Base-by-base conservation (phyloP, 371 early-diverging fungal genomes). In the Apophysomyces sp. region DNA sequence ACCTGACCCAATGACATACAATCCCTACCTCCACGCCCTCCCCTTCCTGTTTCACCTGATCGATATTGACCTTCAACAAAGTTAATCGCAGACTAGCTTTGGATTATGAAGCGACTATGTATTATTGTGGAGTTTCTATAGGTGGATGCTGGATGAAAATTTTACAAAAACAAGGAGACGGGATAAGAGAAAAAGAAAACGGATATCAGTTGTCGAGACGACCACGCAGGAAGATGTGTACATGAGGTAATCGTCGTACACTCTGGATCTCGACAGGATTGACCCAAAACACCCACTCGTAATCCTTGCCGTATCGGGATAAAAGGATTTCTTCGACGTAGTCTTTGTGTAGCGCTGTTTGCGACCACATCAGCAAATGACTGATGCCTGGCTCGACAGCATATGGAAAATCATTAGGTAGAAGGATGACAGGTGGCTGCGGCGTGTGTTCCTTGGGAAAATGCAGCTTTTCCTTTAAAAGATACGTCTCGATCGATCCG, bases 341-440 rank as follows among this genome's bases (percentile, higher is more conserved):
- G 0, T 57, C 66, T 3, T 71, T 55, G 1, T 57, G 53, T 34
- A 87, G 66, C 27, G 72, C 66, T 13, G 28, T 54, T 63, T 80
- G 76, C 11, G 87, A 87, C 88, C 88, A 87, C 24, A 87, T 65
- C 31, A 87, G 67, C 16, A 73, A 62, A 55, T 87, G 88, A 13
- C 55, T 24, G 31, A 79, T 79, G 36, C 76, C 72, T 27, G 71
- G 73, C 13, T 74, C 80, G 5, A 81, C 68, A 11, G 86, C 81
- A 57, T 87, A 87, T 18, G 87, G 87, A 62, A 82, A 87, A 65
- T 87, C 88, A 67, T 87, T 87, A 7, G 76, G 78, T 7, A 86
- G 67, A 40, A 86, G 60, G 54, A 84, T 68, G 28, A 69, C 66
- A 40, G 64, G 39, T 15, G 68, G 66, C 5, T 65, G 60, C 5